A percentile compares a stretch with the other conserved stretches of the same genome.
Evolutionary conservation across 164 flowering plant species (phyloP).

Genomic region (Dillenia turbinata): DNA sequence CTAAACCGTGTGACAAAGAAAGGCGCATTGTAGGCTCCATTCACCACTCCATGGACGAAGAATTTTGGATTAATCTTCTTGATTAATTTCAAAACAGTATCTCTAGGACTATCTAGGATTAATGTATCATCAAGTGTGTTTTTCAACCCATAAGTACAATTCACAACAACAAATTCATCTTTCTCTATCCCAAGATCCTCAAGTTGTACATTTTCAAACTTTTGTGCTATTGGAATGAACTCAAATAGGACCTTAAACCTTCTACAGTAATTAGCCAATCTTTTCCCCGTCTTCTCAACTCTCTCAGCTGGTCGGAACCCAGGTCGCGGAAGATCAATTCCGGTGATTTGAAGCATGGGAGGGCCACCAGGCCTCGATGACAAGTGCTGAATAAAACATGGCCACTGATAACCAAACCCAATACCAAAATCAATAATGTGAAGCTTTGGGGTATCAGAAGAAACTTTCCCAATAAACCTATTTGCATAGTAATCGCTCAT

Average conservation of each 20-base stretch:
- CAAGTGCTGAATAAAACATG: slow-evolving; percentile 33
- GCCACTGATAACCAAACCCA: slow-evolving; percentile 51
- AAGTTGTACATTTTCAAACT: slow-evolving; percentile 36
- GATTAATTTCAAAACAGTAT: slow-evolving; percentile 30
- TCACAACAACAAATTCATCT: slow-evolving; percentile 34
- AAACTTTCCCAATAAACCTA: slow-evolving; percentile 18
- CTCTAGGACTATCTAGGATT: slow-evolving; percentile 30
- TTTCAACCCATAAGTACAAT: slow-evolving; percentile 23
- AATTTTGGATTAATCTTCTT: slow-evolving; percentile 29
- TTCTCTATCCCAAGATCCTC: slow-evolving; percentile 34
- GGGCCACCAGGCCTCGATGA: slow-evolving; percentile 33
- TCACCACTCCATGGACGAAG: slow-evolving; percentile 11
- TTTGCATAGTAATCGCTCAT: slow-evolving; percentile 27
- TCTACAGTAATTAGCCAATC: slow-evolving; percentile 21
- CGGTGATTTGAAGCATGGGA: slow-evolving; percentile 34
- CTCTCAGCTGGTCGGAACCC: slow-evolving; percentile 33
- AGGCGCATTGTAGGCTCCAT: slow-evolving; percentile 12
- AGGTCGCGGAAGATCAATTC: slow-evolving; percentile 36
- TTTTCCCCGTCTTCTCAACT: slow-evolving; percentile 32
- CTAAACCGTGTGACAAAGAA: slow-evolving; percentile 16
- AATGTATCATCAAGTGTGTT: slow-evolving; percentile 40
- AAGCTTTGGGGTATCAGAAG: slow-evolving; percentile 20
- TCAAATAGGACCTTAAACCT: slow-evolving; percentile 31
- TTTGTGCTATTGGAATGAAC: slow-evolving; percentile 34
- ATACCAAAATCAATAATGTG: slow-evolving; percentile 50